Evolutionary conservation across 768 basidiomycete species (phyloP).

Genomic region (Psilocybe cubensis): DNA sequence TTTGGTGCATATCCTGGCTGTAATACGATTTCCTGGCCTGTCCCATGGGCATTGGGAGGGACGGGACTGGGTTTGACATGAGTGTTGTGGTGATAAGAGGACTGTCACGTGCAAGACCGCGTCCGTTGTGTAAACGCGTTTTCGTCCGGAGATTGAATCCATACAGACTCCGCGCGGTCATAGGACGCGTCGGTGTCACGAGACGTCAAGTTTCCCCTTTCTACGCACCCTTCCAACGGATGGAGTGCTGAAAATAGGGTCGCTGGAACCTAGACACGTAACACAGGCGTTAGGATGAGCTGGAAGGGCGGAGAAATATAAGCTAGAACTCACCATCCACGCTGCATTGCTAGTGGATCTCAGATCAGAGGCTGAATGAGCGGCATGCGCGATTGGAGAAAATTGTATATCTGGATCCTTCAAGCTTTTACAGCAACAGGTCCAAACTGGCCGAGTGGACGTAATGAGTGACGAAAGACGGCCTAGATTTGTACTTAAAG

Average conservation of each 20-base stretch:
- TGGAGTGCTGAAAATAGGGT: not conserved
- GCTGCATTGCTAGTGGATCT: not conserved
- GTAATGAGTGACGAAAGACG: not conserved
- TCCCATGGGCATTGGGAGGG: constrained; percentile 26
- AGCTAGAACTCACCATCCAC: not conserved
- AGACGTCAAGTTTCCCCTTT: constrained; percentile 10
- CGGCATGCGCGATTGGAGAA: not conserved
- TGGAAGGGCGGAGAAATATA: not conserved
- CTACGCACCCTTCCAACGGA: not conserved
- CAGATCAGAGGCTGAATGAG: not conserved
- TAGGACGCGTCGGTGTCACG: constrained; percentile 38
- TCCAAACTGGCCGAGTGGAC: not conserved
- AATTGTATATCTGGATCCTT: not conserved
- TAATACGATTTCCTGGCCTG: constrained; percentile 23
- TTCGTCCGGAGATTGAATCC: constrained; percentile 38
- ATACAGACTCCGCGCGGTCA: constrained; percentile 31
- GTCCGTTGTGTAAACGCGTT: constrained; percentile 47
- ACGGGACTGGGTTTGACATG: constrained; percentile 41
- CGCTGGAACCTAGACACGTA: not conserved
- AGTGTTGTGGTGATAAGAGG: constrained; percentile 47
- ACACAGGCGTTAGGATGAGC: not conserved
- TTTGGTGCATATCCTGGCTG: constrained; percentile 18
- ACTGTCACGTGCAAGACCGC: constrained; percentile 43
- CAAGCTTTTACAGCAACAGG: not conserved
- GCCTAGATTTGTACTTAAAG: not conserved